phyloP scores from a whole-genome alignment of 352 stramenopile genomes.

The Blastocystis sp. region DNA sequence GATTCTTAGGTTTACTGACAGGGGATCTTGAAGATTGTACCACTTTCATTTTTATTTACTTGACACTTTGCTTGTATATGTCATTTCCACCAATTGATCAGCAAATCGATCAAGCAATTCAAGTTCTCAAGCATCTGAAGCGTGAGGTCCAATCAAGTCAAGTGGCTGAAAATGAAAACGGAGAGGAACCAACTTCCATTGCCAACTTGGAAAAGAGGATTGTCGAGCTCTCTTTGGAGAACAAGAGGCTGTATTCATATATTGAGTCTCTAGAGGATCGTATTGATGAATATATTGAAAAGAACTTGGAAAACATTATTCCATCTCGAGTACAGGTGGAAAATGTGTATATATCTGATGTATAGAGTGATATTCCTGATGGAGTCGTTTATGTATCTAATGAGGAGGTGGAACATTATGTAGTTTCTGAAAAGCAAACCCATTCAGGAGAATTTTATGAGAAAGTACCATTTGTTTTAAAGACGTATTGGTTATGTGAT shows the following conservation, averaged over 20 bases:
- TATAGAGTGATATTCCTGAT: constrained; percentile 43
- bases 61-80: too few relatives aligned
- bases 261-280: neutral
- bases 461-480: constrained; percentile 44
- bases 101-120: too few relatives aligned
- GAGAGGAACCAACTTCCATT: neutral
- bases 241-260: neutral
- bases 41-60: too few relatives aligned
- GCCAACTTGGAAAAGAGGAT: constrained; percentile 24
- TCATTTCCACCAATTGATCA: too few relatives aligned
- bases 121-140: too few relatives aligned
- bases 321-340: neutral
- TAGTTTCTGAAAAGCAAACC: neutral
- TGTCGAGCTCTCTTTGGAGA: constrained; percentile 11
- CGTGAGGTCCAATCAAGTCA: neutral
- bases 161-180: neutral
- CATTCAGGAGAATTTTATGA: neutral
- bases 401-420: neutral
- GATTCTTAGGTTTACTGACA: neutral
- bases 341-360: neutral
- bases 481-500: neutral
- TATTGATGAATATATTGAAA: neutral
- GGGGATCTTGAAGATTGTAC: neutral
- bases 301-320: neutral
- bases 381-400: constrained; percentile 44